Evolutionary conservation across 2,329 filamentous ascomycete species (phyloP), one percentile per base, ranked within the genome.

Genomic region (Ophiobolus disseminans): DNA sequence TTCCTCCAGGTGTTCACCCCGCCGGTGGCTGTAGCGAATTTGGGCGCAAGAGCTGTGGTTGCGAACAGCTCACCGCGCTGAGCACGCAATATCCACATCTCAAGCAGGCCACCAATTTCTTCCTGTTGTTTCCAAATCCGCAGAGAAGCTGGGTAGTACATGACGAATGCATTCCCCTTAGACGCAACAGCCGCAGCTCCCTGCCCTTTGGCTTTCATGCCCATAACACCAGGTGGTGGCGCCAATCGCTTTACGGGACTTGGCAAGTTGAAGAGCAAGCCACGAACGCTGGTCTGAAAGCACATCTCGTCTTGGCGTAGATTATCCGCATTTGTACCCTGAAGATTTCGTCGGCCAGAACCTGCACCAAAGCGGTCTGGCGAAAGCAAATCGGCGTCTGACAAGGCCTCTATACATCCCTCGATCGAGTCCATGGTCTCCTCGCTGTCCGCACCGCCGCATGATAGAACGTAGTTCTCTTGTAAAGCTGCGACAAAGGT

Each of bases 221-320:
- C 62, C 51, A 68, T 54, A 64, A 76, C 62, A 66, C 73, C 63
- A 21, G 65, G 58, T 5, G 70, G 72, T 19, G 65, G 76, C 60
- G 63, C 71, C 65, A 61, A 77, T 70, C 79, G 82, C 69, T 90
- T 93, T 8, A 99, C 94, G 0, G 93, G 93, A 60, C 84, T 84
- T 1, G 94, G 94, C 2, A 99, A 80, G 8, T 86, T 87, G 69
- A 96, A 96, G 0, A 97, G 75, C 40, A 97, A 75, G 0, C 94
- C 94, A 10, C 92, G 85, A 0, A 96, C 90, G 4, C 91, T 91
- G 14, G 93, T 86, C 58, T 99, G 90, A 57, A 97, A 97, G 19
- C 89, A 87, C 68, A 99, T 92, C 67, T 99, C 94, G 55, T 97
- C 91, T 72, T 97, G 93, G 5, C 92, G 86, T 8, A 97, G 76